Conservation (phyloP, 2,329 filamentous ascomycete species). For the Neodidymelliopsis sp. region DNA sequence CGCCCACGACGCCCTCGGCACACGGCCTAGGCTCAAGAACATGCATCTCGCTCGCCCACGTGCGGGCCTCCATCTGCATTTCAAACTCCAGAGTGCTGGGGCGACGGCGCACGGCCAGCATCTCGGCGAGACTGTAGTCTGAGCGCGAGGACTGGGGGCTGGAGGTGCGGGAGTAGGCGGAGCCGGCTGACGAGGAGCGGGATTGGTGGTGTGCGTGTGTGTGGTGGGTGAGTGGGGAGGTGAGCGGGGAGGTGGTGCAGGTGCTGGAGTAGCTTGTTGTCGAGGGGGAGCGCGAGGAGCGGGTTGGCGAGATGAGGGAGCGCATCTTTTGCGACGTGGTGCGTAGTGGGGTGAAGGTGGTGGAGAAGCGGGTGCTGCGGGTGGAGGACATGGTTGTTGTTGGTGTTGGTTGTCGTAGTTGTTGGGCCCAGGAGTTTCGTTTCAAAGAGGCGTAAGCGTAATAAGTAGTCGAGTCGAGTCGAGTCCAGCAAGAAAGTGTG, state of each 20-base stretch:
- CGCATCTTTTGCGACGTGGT: conserved; percentile 36
- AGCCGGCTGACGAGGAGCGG: not conserved
- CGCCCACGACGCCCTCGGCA: conserved; percentile 31
- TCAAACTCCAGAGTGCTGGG: conserved; percentile 45
- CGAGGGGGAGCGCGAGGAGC: conserved; percentile 39
- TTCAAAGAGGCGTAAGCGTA: too few relatives aligned
- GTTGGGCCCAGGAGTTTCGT: too few relatives aligned
- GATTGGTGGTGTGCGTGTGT: conserved; percentile 30
- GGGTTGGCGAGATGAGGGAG: conserved; percentile 45
- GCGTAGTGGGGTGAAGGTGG: conserved; percentile 45
- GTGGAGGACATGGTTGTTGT: conserved; percentile 38
- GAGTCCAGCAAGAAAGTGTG: conserved; percentile 3
- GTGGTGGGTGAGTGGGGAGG: conserved; percentile 39
- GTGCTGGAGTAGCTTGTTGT: conserved; percentile 29
- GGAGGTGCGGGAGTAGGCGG: conserved; percentile 28
- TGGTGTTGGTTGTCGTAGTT: conserved; percentile 6
- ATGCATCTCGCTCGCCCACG: conserved; percentile 40
- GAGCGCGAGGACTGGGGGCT: conserved; percentile 13
- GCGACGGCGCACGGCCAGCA: conserved; percentile 45
- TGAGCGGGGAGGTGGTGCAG: conserved; percentile 39
- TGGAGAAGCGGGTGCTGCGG: conserved; percentile 49
- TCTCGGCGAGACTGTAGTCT: conserved; percentile 35
- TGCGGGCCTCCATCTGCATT: conserved; percentile 44
- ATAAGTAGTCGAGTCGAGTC: conserved; percentile 15
- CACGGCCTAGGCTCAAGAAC: conserved; percentile 45